phyloP scores from a whole-genome alignment of 129 eudicot genomes.

The Pittosporum tobira region DNA sequence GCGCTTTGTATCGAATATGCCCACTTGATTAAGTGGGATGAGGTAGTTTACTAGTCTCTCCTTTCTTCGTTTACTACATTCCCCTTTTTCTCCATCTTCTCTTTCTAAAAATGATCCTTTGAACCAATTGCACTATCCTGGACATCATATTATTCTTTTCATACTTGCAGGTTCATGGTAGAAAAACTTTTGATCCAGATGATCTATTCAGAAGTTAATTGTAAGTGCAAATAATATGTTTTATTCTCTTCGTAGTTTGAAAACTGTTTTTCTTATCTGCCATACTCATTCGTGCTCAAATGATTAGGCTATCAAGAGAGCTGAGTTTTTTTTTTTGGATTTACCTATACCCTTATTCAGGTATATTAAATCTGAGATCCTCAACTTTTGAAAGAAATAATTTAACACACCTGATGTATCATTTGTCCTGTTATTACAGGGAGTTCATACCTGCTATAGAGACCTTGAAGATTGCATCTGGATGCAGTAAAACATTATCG shows the following conservation, averaged over 20 bases:
- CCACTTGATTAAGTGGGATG: conserved; percentile 88
- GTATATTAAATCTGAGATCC: conserved; percentile 15
- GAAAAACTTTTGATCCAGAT: conserved; percentile 89
- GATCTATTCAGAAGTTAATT: conserved; percentile 69
- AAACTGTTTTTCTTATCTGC: conserved; percentile 5
- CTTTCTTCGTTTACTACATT: neutral
- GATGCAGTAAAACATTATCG: conserved; percentile 82
- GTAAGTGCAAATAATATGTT: conserved; percentile 3
- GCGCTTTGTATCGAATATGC: conserved; percentile 95
- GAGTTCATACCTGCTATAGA: conserved; percentile 98
- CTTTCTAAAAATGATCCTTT: conserved; percentile 4
- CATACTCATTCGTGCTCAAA: conserved; percentile 2
- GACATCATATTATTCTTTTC: conserved; percentile 9
- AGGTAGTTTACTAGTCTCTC: conserved; percentile 44
- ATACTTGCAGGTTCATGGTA: conserved; percentile 62
- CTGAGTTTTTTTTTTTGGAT: conserved; percentile 87
- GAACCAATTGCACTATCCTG: neutral
- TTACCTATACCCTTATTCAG: conserved; percentile 88
- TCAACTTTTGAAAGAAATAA: neutral
- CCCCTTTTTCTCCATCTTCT: neutral
- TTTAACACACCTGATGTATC: no score
- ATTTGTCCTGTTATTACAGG: conserved; percentile 41
- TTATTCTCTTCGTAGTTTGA: neutral
- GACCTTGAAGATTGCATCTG: conserved; percentile 88
- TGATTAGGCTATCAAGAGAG: conserved; percentile 74